Conservation (phyloP, 768 basidiomycete genomes). For the Lenzites betulinus region DNA sequence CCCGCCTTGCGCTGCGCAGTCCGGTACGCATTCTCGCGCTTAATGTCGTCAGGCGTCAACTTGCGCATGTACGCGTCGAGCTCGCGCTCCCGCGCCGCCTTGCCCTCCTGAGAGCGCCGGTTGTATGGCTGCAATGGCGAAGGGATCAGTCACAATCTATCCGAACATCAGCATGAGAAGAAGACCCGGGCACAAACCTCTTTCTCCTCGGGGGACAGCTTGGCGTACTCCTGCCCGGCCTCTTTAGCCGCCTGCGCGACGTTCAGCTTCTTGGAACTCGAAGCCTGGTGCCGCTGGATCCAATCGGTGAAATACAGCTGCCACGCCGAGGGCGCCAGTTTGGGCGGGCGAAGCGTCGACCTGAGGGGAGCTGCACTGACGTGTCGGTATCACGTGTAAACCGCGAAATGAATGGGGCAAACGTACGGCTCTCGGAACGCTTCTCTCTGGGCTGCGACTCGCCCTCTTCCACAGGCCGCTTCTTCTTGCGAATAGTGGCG, state of each 20-base stretch:
- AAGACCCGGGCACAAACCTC: conserved; percentile 59
- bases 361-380: conserved; percentile 60
- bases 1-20: conserved; percentile 92
- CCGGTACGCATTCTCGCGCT: conserved; percentile 88
- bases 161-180: conserved; percentile 25
- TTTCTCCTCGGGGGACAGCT: conserved; percentile 76
- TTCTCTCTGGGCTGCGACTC: conserved; percentile 28
- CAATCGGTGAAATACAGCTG: conserved; percentile 96
- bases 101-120: conserved; percentile 78
- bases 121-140: conserved; percentile 71
- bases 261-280: conserved; percentile 83
- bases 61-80: conserved; percentile 84
- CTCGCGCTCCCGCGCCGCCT: conserved; percentile 83
- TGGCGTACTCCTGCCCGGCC: conserved; percentile 88
- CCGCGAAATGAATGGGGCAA: conserved; percentile 17
- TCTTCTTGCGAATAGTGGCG: conserved; percentile 70
- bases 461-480: conserved; percentile 38
- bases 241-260: conserved; percentile 96
- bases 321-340: conserved; percentile 93
- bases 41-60: conserved; percentile 91
- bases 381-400: conserved; percentile 31
- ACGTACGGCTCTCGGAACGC: conserved; percentile 27
- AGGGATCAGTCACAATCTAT: conserved; percentile 25
- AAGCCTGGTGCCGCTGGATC: conserved; percentile 84
- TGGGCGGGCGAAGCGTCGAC: conserved; percentile 82